A percentile compares a stretch with the other conserved stretches of the same genome.
These are phyloP conservation scores for Eragrostis tef DNA, from an alignment of 202 grass and related monocot genomes.

Conservation along the genomic window DNA sequence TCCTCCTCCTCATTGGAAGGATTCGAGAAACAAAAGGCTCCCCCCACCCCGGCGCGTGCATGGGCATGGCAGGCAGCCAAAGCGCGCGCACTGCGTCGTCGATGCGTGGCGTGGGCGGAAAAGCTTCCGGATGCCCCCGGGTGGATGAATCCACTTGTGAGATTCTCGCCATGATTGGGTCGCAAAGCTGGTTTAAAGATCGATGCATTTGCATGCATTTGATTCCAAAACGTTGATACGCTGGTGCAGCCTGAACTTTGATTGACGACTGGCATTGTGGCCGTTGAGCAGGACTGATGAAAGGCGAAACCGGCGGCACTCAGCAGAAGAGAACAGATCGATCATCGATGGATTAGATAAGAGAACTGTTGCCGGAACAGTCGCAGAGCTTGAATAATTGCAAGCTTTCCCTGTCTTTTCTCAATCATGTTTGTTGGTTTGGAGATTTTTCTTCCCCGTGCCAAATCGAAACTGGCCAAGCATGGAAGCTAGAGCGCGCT, in stretches of 20 bases:
- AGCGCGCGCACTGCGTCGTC: constrained; percentile 27
- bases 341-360: background rate
- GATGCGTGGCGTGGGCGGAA: background rate
- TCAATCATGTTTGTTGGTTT: background rate
- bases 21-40: constrained; percentile 36
- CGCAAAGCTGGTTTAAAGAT: constrained; percentile 16
- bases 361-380: constrained; percentile 35
- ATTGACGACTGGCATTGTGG: background rate
- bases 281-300: background rate
- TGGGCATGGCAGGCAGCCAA: constrained; percentile 24
- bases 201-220: background rate
- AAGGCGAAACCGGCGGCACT: background rate
- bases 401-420: background rate
- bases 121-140: constrained; percentile 11
- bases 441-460: background rate
- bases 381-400: constrained; percentile 3
- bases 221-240: constrained; percentile 9
- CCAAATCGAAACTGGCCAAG: constrained; percentile 27
- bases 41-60: background rate
- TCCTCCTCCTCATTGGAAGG: constrained; percentile 4
- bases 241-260: background rate
- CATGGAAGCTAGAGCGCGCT: constrained; percentile 6
- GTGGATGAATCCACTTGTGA: constrained; percentile 29
- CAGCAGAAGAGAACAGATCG: background rate
- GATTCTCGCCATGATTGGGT: constrained; percentile 36